phyloP scores from a whole-genome alignment of 768 basidiomycete genomes.

The Amanita rubescens region DNA sequence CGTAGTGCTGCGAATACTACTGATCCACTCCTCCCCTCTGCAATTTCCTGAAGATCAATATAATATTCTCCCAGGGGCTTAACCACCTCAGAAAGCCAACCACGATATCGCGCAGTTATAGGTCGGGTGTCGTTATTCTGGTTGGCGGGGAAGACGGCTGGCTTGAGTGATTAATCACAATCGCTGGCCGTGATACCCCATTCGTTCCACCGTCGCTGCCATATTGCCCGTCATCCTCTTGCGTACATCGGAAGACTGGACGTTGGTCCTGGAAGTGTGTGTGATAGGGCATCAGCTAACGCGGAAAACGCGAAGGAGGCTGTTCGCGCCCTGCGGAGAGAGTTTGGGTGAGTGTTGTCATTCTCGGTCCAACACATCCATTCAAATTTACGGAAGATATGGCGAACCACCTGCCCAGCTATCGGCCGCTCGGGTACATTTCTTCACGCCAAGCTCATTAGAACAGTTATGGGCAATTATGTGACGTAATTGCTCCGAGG shows the following conservation, averaged over 20 bases:
- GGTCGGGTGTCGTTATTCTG: conserved; percentile 19
- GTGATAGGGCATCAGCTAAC: conserved; percentile 69
- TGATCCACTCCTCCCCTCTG: conserved; percentile 76
- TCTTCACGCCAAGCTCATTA: not conserved
- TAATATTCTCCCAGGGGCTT: conserved; percentile 54
- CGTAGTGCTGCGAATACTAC: conserved; percentile 45
- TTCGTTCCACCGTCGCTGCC: conserved; percentile 14
- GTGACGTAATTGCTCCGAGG: conserved; percentile 70
- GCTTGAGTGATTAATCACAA: conserved; percentile 25
- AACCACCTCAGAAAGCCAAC: conserved; percentile 57
- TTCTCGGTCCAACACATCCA: not conserved
- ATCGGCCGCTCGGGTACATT: conserved; percentile 64
- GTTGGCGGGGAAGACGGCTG: conserved; percentile 11
- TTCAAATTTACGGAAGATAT: conserved; percentile 35
- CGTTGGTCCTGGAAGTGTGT: conserved; percentile 77
- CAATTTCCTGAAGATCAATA: conserved; percentile 66
- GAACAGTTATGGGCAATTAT: conserved; percentile 85
- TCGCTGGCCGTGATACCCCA: conserved; percentile 20
- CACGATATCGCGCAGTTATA: conserved; percentile 45
- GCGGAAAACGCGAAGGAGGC: conserved; percentile 80
- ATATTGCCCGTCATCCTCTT: conserved; percentile 11
- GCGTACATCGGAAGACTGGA: conserved; percentile 81
- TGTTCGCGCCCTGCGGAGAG: conserved; percentile 69
- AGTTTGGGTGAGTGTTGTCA: conserved; percentile 62
- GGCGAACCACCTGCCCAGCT: conserved; percentile 71